Evolutionary conservation across 1,139 yeast species (phyloP).

Genomic region (Blastobotrys apis): DNA sequence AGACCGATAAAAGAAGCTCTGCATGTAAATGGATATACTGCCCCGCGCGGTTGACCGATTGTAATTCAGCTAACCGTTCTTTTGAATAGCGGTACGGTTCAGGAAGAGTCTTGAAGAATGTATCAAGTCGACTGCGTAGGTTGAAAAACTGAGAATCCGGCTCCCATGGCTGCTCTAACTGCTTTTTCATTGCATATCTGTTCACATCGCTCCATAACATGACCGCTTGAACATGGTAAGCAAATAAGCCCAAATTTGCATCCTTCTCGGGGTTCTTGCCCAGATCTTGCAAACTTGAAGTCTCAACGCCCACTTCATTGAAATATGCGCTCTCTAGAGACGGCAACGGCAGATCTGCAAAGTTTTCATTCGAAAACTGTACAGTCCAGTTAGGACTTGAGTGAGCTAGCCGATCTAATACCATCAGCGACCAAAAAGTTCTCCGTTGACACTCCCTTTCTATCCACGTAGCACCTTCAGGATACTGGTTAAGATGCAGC

Average conservation of each 20-base stretch:
- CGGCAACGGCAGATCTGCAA: constrained; percentile 32
- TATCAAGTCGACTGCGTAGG: constrained; percentile 16
- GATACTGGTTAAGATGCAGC: constrained; percentile 19
- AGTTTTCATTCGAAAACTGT: constrained; percentile 27
- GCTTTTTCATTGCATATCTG: constrained; percentile 25
- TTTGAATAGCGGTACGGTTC: constrained; percentile 24
- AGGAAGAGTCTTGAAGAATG: constrained; percentile 21
- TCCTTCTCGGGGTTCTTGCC: constrained; percentile 19
- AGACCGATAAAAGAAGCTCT: constrained; percentile 25
- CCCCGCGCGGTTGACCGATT: constrained; percentile 25
- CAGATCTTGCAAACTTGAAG: constrained; percentile 27
- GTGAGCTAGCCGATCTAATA: constrained; percentile 37
- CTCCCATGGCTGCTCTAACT: constrained; percentile 26
- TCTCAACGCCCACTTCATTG: constrained; percentile 29
- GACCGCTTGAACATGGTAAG: constrained; percentile 32
- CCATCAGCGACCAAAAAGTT: constrained; percentile 38
- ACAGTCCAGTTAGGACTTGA: constrained; percentile 35
- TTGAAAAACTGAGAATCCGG: constrained; percentile 19
- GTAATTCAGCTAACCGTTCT: constrained; percentile 22
- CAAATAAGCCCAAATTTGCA: constrained; percentile 24
- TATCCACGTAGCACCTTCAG: constrained; percentile 30
- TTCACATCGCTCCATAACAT: constrained; percentile 35
- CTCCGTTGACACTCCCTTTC: constrained; percentile 37
- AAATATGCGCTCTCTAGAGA: constrained; percentile 32
- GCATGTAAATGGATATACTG: constrained; percentile 28